phyloP scores from a whole-genome alignment of 129 eudicot species.

The Lonicera japonica region DNA sequence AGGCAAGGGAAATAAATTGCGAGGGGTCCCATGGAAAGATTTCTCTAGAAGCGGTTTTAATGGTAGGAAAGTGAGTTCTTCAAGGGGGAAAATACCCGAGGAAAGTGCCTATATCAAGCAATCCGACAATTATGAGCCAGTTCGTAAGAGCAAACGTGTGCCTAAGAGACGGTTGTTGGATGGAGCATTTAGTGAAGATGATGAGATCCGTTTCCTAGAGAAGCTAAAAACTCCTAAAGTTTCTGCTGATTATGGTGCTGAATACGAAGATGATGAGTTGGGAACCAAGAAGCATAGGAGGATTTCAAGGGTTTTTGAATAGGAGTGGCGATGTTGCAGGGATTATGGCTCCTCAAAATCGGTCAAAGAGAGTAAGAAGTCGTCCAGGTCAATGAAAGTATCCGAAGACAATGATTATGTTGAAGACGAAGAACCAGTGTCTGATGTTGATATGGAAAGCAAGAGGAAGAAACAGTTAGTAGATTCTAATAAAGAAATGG shows the following conservation, averaged over 20 bases:
- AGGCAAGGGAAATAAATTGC: slow-evolving; percentile 24
- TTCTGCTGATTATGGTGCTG: slow-evolving; percentile 18
- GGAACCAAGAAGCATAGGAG: slow-evolving; percentile 35
- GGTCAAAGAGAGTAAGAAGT: slow-evolving; percentile 36
- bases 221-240: slow-evolving; percentile 46
- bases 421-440: slow-evolving; percentile 37
- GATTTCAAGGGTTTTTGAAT: slow-evolving; percentile 30
- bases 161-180: slow-evolving; percentile 36
- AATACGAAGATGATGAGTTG: slow-evolving; percentile 34
- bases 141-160: slow-evolving; percentile 44
- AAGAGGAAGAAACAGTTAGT: slow-evolving; percentile 27
- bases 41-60: slow-evolving; percentile 49
- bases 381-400: slow-evolving; percentile 22
- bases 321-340: slow-evolving; percentile 4
- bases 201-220: slow-evolving; percentile 78
- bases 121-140: slow-evolving; percentile 19
- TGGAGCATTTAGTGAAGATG: slow-evolving; percentile 44
- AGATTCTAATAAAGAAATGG: slow-evolving; percentile 26
- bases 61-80: slow-evolving; percentile 32
- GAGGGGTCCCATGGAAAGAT: slow-evolving; percentile 71
- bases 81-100: neutral
- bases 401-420: slow-evolving; percentile 50
- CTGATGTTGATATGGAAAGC: slow-evolving; percentile 33
- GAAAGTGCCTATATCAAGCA: slow-evolving; percentile 1
- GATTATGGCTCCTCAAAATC: slow-evolving; percentile 24